A percentile compares a stretch with the other conserved stretches of the same genome.
Evolutionary conservation across 306 rosid genomes (phyloP).

Genomic region (Dryas drummondii): DNA sequence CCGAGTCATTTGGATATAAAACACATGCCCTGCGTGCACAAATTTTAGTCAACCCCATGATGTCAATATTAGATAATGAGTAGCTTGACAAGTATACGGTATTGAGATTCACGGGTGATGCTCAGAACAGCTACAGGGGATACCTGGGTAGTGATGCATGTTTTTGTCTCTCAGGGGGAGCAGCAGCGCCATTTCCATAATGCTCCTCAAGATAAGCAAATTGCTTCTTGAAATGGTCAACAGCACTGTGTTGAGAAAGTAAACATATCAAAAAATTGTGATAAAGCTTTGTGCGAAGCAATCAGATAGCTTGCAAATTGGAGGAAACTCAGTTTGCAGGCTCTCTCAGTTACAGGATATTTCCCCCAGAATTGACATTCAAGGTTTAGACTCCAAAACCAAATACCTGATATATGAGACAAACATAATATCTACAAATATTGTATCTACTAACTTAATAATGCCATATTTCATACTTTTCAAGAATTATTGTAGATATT

Average conservation of each 20-base stretch:
- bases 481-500: not conserved
- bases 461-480: not conserved
- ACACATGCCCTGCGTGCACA: slow-evolving; percentile 70
- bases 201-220: slow-evolving; percentile 97
- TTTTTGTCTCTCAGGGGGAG: slow-evolving; percentile 80
- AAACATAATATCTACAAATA: not conserved
- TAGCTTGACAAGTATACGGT: slow-evolving; percentile 16
- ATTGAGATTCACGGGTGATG: slow-evolving; percentile 1
- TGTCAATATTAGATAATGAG: slow-evolving; percentile 2
- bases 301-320: not conserved
- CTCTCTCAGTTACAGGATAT: not conserved
- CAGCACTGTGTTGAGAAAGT: slow-evolving; percentile 64
- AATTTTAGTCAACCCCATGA: slow-evolving; percentile 14
- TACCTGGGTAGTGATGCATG: slow-evolving; percentile 98
- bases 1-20: slow-evolving; percentile 61
- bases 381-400: not conserved
- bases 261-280: not conserved
- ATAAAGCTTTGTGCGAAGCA: not conserved
- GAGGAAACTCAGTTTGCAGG: not conserved
- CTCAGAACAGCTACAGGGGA: slow-evolving; percentile 13
- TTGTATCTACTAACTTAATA: not conserved
- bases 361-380: not conserved
- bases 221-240: slow-evolving; percentile 97
- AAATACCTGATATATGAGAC: not conserved
- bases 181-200: slow-evolving; percentile 79